Conservation (phyloP, 768 basidiomycete species). For the Rhizopogon sp. region DNA sequence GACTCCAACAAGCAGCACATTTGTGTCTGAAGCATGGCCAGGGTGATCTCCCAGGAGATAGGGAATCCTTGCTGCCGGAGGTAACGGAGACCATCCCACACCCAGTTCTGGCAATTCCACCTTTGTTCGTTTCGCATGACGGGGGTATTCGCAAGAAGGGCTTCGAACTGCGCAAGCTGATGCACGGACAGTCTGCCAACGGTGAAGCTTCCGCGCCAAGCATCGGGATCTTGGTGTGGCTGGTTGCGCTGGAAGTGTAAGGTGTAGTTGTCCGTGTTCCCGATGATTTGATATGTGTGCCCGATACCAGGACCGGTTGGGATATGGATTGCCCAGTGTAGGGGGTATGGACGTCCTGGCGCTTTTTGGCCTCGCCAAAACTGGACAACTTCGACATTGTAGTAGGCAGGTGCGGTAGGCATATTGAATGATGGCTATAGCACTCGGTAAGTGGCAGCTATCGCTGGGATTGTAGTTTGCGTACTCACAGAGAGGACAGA, state of each 20-base stretch:
- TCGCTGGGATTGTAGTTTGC: slow-evolving; percentile 12
- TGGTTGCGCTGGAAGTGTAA: slow-evolving; percentile 7
- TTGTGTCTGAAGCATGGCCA: slow-evolving; percentile 14
- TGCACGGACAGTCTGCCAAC: slow-evolving; percentile 17
- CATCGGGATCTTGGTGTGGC: slow-evolving; percentile 1
- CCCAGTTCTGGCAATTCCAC: slow-evolving; percentile 26
- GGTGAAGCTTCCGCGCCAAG: slow-evolving; percentile 22
- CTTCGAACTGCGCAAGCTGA: slow-evolving; percentile 13
- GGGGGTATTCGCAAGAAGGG: slow-evolving; percentile 5
- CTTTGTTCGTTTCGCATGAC: slow-evolving; percentile 13
- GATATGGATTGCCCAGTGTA: slow-evolving; percentile 29
- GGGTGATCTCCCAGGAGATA: slow-evolving; percentile 8
- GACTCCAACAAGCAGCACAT: slow-evolving; percentile 23
- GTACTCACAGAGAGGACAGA: background rate
- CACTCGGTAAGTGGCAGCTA: background rate
- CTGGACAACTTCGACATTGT: slow-evolving; percentile 23
- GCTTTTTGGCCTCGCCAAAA: slow-evolving; percentile 22
- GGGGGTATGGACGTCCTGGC: slow-evolving; percentile 8
- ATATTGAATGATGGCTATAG: background rate
- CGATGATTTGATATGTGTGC: slow-evolving; percentile 23
- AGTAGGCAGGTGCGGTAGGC: slow-evolving; percentile 13
- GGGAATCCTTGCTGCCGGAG: slow-evolving; percentile 6
- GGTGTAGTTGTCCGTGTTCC: slow-evolving; percentile 19
- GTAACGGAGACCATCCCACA: slow-evolving; percentile 15
- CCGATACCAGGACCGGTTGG: slow-evolving; percentile 14